Conservation (phyloP, 805 yeast species). For the Maudiozyma saulgeensis region DNA sequence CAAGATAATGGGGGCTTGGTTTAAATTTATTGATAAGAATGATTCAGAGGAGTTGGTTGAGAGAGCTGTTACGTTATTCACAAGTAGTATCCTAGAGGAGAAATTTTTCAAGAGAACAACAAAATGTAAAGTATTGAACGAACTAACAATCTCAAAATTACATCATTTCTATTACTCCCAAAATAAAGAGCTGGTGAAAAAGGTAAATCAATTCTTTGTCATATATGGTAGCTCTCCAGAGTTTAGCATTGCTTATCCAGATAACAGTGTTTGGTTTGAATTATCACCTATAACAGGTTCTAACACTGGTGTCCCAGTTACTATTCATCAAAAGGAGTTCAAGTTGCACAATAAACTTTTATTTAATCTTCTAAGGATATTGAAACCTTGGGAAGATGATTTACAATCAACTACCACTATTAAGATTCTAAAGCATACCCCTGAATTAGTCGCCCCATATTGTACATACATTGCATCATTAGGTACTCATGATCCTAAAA, state of each 20-base stretch:
- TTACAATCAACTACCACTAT: slow-evolving; percentile 48
- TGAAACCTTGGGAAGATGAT: slow-evolving; percentile 78
- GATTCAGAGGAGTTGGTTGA: slow-evolving; percentile 41
- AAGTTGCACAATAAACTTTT: slow-evolving; percentile 59
- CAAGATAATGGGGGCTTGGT: slow-evolving; percentile 54
- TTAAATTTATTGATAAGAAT: slow-evolving; percentile 47
- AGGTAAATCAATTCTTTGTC: slow-evolving; percentile 39
- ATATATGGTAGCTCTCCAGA: slow-evolving; percentile 41
- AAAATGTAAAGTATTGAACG: slow-evolving; percentile 70
- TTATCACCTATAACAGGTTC: slow-evolving; percentile 19
- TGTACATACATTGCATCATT: slow-evolving; percentile 48
- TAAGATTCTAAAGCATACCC: slow-evolving; percentile 41
- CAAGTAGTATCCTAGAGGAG: slow-evolving; percentile 47
- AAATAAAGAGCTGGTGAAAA: slow-evolving; percentile 30
- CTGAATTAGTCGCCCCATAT: slow-evolving; percentile 70
- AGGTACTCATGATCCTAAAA: slow-evolving; percentile 69
- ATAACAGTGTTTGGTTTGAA: slow-evolving; percentile 44
- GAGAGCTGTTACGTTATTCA: slow-evolving; percentile 39
- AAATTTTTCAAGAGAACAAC: slow-evolving; percentile 51
- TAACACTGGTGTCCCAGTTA: slow-evolving; percentile 35
- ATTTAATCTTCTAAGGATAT: slow-evolving; percentile 47
- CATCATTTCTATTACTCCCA: slow-evolving; percentile 41
- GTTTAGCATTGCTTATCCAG: slow-evolving; percentile 37
- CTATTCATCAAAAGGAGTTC: slow-evolving; percentile 43
- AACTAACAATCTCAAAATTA: slow-evolving; percentile 54